Evolutionary conservation across 371 early-diverging fungal genomes (phyloP).

Genomic region (Lichtheimia ornata): DNA sequence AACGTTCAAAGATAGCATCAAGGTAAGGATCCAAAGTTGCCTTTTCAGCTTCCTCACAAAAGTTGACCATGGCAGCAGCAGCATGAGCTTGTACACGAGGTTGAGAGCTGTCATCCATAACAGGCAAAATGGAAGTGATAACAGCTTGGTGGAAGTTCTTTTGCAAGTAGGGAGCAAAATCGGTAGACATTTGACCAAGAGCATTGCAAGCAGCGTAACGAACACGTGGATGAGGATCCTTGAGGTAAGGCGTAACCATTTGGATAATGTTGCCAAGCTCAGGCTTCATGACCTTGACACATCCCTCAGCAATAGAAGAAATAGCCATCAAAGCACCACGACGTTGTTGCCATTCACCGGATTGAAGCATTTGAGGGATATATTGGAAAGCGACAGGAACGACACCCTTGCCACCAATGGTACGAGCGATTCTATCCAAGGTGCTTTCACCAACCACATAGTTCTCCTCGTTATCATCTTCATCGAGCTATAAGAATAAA

Average conservation of each 20-base stretch:
- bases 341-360: slow-evolving; percentile 89
- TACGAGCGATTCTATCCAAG: slow-evolving; percentile 91
- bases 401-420: slow-evolving; percentile 87
- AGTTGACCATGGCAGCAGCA: slow-evolving; percentile 96
- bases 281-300: slow-evolving; percentile 87
- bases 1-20: slow-evolving; percentile 84
- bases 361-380: slow-evolving; percentile 88
- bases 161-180: slow-evolving; percentile 90
- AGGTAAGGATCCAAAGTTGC: slow-evolving; percentile 83
- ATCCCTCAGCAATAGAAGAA: slow-evolving; percentile 96
- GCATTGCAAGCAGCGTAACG: slow-evolving; percentile 96
- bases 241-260: slow-evolving; percentile 80
- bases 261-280: slow-evolving; percentile 85
- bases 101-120: slow-evolving; percentile 77
- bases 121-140: slow-evolving; percentile 80
- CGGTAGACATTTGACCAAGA: slow-evolving; percentile 95
- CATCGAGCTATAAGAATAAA: slow-evolving; percentile 63
- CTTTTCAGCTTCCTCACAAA: slow-evolving; percentile 85
- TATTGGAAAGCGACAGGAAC: slow-evolving; percentile 86
- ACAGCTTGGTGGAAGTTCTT: slow-evolving; percentile 76
- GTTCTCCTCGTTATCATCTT: slow-evolving; percentile 86
- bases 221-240: slow-evolving; percentile 95
- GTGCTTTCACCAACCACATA: slow-evolving; percentile 92
- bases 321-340: slow-evolving; percentile 94
- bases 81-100: slow-evolving; percentile 95